Evolutionary conservation across 176 grass and related monocot species (phyloP), one percentile per base, ranked within the genome.

Genomic region (Carex myosuroides): DNA sequence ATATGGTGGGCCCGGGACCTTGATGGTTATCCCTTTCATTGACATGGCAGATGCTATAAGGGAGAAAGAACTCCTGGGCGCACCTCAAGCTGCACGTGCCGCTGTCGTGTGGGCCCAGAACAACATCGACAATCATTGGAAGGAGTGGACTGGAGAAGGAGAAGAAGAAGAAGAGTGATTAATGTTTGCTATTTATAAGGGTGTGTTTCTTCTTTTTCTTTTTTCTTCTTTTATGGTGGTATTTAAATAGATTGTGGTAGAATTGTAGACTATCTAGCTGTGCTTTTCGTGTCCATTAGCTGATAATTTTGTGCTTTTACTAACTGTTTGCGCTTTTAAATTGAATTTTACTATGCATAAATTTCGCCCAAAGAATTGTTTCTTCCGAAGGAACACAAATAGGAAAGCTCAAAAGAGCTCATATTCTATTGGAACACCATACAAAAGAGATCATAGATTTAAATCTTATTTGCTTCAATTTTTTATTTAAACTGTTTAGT

Each of bases 101-200:
- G 96, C 91, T 0, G 89, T 95, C 13, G 85, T 83, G 3, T 99
- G 96, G 93, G 96, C 89, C 6, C 89, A 95, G 50, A 99, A 95
- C 81, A 89, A 90, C 63, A 87, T 95, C 16, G 91, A 95, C 83
- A 87, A 95, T 54, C 91, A 95, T 29, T 92, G 96, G 93, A 93
- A 95, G 66, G 86, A 85, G 22, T 99, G 89, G 93, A 93, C 91
- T 0, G 89, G 87, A 83, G 89, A 90, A 39, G 90, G 37, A 39
- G 37, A 39, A 39, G 37, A 24, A 24, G 37, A 3, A 39, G 89
- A 90, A 39, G 90, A 91, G 65, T 2, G 63, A 60, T 74, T 57
- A 66, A 29, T 63, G 42, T 21, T 67, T 21, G 33, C 10, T 6
- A 8, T 56, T 57, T 13, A 57, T 56, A 0, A 8, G 13, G 24